Evolutionary conservation across 495 filamentous ascomycete genomes (phyloP).

Genomic region (Aspergillus olivimuriae): DNA sequence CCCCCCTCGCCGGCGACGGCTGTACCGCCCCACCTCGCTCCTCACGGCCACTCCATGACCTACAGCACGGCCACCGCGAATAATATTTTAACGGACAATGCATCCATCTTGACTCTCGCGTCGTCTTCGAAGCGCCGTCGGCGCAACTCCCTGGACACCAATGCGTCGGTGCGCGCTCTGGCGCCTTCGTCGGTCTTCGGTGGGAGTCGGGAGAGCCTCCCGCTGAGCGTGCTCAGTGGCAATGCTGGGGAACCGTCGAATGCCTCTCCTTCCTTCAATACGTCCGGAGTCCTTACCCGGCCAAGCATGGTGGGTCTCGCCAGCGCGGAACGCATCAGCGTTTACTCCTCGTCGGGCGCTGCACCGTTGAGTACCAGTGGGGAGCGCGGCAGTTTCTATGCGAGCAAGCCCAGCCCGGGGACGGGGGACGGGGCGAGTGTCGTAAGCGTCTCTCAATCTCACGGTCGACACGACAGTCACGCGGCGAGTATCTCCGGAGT

Average conservation of each 20-base stretch:
- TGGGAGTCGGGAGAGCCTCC: slow-evolving; percentile 79
- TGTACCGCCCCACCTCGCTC: slow-evolving; percentile 70
- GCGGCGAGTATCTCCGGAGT: slow-evolving; percentile 64
- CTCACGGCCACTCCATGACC: slow-evolving; percentile 66
- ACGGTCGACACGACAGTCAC: slow-evolving; percentile 75
- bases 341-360: slow-evolving; percentile 76
- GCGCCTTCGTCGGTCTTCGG: slow-evolving; percentile 91
- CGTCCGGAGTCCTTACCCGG: slow-evolving; percentile 34
- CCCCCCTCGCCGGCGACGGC: slow-evolving; percentile 71
- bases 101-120: slow-evolving; percentile 91
- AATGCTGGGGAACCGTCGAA: slow-evolving; percentile 56
- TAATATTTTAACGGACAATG: slow-evolving; percentile 87
- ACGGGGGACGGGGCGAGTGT: slow-evolving; percentile 71
- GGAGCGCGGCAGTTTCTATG: slow-evolving; percentile 77
- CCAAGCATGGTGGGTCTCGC: slow-evolving; percentile 57
- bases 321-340: slow-evolving; percentile 72
- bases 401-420: slow-evolving; percentile 53
- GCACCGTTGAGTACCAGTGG: slow-evolving; percentile 51
- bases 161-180: slow-evolving; percentile 88
- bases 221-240: slow-evolving; percentile 79
- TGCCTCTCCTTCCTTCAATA: slow-evolving; percentile 45
- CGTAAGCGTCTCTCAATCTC: slow-evolving; percentile 68
- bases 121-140: slow-evolving; percentile 89
- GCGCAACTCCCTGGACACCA: slow-evolving; percentile 86
- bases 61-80: slow-evolving; percentile 89